Evolutionary conservation across 495 filamentous ascomycete genomes (phyloP), one percentile per base, ranked within the genome.

Genomic region (Saxophila tyrrhenica): DNA sequence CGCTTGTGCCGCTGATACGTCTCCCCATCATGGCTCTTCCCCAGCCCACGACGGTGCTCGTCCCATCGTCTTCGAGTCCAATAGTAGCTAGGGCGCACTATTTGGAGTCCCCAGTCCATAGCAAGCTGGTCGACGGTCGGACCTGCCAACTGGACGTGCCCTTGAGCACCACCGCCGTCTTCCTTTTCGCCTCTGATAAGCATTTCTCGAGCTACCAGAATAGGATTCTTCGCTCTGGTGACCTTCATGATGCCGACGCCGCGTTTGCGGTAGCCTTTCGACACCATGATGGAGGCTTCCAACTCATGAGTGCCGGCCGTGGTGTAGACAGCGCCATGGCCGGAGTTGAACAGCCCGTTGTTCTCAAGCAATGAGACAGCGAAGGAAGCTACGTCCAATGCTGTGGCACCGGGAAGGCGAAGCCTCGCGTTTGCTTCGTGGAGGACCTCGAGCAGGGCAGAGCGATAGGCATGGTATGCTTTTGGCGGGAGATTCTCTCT

Each of bases 241-340:
- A 95, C 59, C 3, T 85, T 76, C 64, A 85, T 87, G 9, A 88
- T 78, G 11, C 84, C 86, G 0, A 83, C 84, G 17, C 82, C 87
- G 22, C 87, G 75, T 69, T 95, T 95, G 24, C 79, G 78, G 39
- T 71, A 67, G 0, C 81, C 83, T n/a, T 73, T 71, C 2, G 83
- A 82, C 0, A 92, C 85, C 90, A 95, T 95, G 23, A 95, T 76
- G n/a, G 80, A 85, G 25, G 89, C 84, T 67, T 95, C 89, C 59
- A 94, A 80, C 67, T 95, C 89, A 67, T 87, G 89, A 52, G 78
- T 79, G 9, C 89, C 89, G 48, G 82, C 81, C 39, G 79, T 75
- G 1, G 87, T 94, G 67, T 94, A 95, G 16, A 94, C 89, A 48
- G 87, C 86, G 57, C 89, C 89, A 50, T 82, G 82, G 39, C 83